Conservation (phyloP, 495 filamentous ascomycete genomes). For the Rusavskia elegans region DNA sequence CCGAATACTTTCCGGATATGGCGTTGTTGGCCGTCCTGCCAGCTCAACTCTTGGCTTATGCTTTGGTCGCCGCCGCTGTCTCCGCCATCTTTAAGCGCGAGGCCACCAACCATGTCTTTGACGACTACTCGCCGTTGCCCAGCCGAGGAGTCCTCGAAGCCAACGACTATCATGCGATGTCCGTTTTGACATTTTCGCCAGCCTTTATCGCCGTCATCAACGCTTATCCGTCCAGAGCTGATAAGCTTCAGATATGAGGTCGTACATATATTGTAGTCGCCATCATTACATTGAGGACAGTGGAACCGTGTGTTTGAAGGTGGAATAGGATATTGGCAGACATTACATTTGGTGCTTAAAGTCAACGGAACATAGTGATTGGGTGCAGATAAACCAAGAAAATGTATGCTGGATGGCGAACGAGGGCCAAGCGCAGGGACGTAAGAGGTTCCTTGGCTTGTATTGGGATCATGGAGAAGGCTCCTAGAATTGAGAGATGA, state of each 20-base stretch:
- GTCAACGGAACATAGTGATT: slow-evolving; percentile 39
- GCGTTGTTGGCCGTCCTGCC: slow-evolving; percentile 31
- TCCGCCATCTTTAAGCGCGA: slow-evolving; percentile 36
- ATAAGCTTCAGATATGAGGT: slow-evolving; percentile 58
- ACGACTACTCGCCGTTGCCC: slow-evolving; percentile 42
- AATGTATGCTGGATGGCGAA: slow-evolving; percentile 12
- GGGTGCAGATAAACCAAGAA: slow-evolving; percentile 11
- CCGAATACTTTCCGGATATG: not conserved
- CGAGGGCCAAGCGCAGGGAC: slow-evolving; percentile 2
- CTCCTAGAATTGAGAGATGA: not conserved
- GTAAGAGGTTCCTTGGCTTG: not conserved
- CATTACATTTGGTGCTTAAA: slow-evolving; percentile 55
- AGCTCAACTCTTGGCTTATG: slow-evolving; percentile 28
- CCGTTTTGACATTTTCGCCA: slow-evolving; percentile 66
- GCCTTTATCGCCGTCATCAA: slow-evolving; percentile 58
- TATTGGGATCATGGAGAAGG: not conserved
- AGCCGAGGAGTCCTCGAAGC: slow-evolving; percentile 41
- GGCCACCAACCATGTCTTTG: slow-evolving; percentile 58
- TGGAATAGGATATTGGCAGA: slow-evolving; percentile 56
- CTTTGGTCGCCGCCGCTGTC: slow-evolving; percentile 16
- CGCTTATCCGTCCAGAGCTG: slow-evolving; percentile 39
- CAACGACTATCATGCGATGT: slow-evolving; percentile 75
- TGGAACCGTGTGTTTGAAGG: slow-evolving; percentile 55
- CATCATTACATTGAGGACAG: slow-evolving; percentile 48
- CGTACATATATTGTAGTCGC: slow-evolving; percentile 73